A percentile compares a stretch with the other conserved stretches of the same genome.
phyloP scores from a whole-genome alignment of 2,329 filamentous ascomycete genomes.

The Aaosphaeria pasadenensis region DNA sequence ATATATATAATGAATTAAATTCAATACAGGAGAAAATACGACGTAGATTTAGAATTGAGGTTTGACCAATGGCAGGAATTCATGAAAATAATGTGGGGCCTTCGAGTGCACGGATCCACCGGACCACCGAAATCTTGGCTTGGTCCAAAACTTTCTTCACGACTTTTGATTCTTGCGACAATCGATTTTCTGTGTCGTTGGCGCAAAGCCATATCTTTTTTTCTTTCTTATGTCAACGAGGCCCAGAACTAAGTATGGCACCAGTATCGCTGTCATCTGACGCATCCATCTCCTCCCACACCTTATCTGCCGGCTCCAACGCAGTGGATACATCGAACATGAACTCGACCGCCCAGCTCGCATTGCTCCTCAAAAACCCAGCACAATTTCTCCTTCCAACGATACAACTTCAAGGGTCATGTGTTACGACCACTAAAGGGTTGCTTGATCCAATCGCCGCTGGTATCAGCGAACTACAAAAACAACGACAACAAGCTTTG shows the following conservation, averaged over 20 bases:
- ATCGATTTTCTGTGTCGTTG: not conserved
- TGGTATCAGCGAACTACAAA: conserved; percentile 70
- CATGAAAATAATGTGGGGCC: no score
- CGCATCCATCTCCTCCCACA: conserved; percentile 39
- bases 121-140: no score
- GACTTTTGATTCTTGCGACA: not conserved
- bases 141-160: no score
- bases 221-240: not conserved
- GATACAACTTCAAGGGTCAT: conserved; percentile 62
- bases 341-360: conserved; percentile 41
- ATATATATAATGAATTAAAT: no score
- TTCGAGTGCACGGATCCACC: no score
- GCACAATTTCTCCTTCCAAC: conserved; percentile 76
- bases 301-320: conserved; percentile 35
- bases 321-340: conserved; percentile 35
- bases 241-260: conserved; percentile 17
- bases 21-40: no score
- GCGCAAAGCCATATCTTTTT: not conserved
- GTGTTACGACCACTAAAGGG: conserved; percentile 73
- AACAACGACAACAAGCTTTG: conserved; percentile 62
- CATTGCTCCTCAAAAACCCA: conserved; percentile 60
- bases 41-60: no score
- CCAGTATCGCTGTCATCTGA: conserved; percentile 33
- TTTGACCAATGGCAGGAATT: no score
- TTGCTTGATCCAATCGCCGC: conserved; percentile 76